Evolutionary conservation across 2,329 filamentous ascomycete species (phyloP).

Genomic region (Emmonsiellopsis sp.): DNA sequence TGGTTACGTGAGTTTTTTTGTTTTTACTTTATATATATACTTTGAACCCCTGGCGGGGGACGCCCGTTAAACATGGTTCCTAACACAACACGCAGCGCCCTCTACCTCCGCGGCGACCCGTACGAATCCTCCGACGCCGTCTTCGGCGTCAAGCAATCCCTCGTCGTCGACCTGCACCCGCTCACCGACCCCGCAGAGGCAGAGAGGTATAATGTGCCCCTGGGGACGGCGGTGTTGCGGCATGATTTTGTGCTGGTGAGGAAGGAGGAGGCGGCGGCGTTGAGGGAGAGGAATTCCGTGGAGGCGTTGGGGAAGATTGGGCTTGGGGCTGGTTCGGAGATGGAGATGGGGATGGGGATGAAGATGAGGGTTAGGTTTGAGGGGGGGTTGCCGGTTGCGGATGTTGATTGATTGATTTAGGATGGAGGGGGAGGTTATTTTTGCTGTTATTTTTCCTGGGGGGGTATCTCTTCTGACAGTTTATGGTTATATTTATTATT

Average conservation of each 20-base stretch:
- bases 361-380: constrained; percentile 58
- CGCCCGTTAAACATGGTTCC: too few species aligned
- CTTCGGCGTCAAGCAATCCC: constrained; percentile 75
- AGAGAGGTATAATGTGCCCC: constrained; percentile 50
- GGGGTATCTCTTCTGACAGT: too few species aligned
- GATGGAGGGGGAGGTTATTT: not conserved
- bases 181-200: constrained; percentile 46
- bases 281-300: constrained; percentile 59
- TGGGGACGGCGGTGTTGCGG: constrained; percentile 54
- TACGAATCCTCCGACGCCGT: constrained; percentile 80
- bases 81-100: constrained; percentile 42
- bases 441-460: not conserved
- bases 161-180: constrained; percentile 57
- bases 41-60: not conserved
- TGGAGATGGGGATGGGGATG: constrained; percentile 45
- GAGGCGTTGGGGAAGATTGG: constrained; percentile 61
- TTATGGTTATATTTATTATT: too few species aligned
- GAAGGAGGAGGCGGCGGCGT: constrained; percentile 55
- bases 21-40: not conserved
- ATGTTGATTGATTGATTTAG: constrained; percentile 43
- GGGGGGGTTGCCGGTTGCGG: constrained; percentile 67
- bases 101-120: constrained; percentile 69
- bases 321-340: constrained; percentile 60
- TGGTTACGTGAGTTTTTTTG: constrained; percentile 62
- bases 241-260: constrained; percentile 74